Conservation (phyloP, 2,329 filamentous ascomycete species). For the Hypoxylon sp. region DNA sequence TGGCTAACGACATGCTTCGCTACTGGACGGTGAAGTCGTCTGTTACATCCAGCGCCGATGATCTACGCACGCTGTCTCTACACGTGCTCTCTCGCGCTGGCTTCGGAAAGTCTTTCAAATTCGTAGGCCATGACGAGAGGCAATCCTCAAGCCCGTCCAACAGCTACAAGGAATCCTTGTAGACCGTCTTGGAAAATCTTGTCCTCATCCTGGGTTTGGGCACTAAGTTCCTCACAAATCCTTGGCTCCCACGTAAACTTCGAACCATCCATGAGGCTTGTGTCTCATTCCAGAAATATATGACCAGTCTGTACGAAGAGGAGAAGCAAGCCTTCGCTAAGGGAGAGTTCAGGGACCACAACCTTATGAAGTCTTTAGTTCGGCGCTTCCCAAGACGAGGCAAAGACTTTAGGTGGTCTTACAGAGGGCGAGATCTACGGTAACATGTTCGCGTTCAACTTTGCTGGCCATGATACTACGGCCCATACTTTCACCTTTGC, state of each 20-base stretch:
- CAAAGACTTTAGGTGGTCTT: constrained; percentile 48
- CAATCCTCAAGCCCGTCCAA: constrained; percentile 29
- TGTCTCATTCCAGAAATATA: constrained; percentile 49
- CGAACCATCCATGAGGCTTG: constrained; percentile 45
- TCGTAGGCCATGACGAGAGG: constrained; percentile 49
- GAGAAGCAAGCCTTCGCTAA: constrained; percentile 47
- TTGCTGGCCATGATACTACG: constrained; percentile 66
- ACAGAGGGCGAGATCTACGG: constrained; percentile 60
- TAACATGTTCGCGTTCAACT: constrained; percentile 47
- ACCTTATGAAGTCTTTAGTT: constrained; percentile 43
- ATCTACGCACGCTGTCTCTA: constrained; percentile 50
- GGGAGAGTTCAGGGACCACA: constrained; percentile 25
- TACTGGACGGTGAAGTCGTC: constrained; percentile 49
- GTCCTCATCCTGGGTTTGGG: constrained; percentile 52
- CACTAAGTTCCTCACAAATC: constrained; percentile 46
- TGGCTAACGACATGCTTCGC: constrained; percentile 49
- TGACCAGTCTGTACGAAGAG: constrained; percentile 53
- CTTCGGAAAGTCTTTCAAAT: constrained; percentile 53
- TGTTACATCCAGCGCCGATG: constrained; percentile 45
- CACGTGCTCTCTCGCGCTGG: constrained; percentile 52
- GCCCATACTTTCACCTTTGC: constrained; percentile 62
- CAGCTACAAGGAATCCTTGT: constrained; percentile 52
- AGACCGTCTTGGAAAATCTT: constrained; percentile 52
- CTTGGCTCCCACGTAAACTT: constrained; percentile 44
- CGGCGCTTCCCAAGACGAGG: constrained; percentile 49